phyloP scores from a whole-genome alignment of 768 basidiomycete species.

The Mycena pura region DNA sequence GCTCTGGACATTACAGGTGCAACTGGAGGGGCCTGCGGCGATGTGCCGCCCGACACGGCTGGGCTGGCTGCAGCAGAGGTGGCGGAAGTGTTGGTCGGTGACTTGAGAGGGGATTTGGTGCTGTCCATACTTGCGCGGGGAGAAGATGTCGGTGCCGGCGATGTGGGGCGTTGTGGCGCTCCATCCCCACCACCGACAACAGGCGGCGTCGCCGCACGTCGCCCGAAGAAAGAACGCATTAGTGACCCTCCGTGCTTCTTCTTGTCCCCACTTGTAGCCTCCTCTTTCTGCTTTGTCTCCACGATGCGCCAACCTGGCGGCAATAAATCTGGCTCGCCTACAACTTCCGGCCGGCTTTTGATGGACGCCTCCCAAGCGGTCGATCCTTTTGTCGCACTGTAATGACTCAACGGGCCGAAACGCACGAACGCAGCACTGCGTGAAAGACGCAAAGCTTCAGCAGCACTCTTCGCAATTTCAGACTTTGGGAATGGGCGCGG shows the following conservation, averaged over 20 bases:
- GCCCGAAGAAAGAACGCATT: constrained; percentile 81
- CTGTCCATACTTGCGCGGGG: constrained; percentile 40
- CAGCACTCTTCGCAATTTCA: constrained; percentile 62
- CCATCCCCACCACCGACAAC: constrained; percentile 29
- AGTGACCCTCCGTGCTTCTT: constrained; percentile 63
- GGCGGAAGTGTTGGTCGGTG: constrained; percentile 22
- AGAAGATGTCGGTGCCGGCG: constrained; percentile 17
- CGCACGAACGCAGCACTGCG: constrained; percentile 61
- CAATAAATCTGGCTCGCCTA: constrained; percentile 57
- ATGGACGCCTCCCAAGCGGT: constrained; percentile 78
- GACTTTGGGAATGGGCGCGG: constrained; percentile 59
- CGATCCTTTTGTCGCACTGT: constrained; percentile 74
- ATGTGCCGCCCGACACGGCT: constrained; percentile 8
- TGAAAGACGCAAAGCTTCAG: constrained; percentile 68
- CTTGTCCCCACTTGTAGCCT: constrained; percentile 46
- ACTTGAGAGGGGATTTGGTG: constrained; percentile 24
- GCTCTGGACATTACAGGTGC: constrained; percentile 11
- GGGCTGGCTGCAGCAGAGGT: constrained; percentile 14
- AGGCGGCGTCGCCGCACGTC: constrained; percentile 43
- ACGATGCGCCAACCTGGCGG: constrained; percentile 79
- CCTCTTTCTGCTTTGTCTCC: constrained; percentile 51
- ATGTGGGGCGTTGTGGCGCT: constrained; percentile 28
- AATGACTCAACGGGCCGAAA: constrained; percentile 72
- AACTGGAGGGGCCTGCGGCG: constrained; percentile 21
- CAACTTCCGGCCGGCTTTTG: constrained; percentile 55